These are phyloP conservation scores for Pythium vanterpoolii DNA, from an alignment of 352 stramenopile genomes.

Conservation along the genomic window DNA sequence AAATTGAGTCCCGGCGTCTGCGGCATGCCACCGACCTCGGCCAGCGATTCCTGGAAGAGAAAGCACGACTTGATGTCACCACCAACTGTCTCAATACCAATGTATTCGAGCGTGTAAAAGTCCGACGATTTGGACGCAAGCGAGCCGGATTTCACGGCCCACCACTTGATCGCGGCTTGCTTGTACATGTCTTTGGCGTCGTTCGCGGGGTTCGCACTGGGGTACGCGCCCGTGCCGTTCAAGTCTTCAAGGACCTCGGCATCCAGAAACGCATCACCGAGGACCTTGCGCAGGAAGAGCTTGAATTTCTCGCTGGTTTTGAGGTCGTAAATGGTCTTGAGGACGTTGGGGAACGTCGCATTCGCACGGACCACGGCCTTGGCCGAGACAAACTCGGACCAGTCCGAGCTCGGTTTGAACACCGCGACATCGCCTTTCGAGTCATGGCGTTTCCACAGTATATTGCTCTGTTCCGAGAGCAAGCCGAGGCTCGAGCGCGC, in stretches of 20 bases:
- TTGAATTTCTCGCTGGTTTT: constrained; percentile 85
- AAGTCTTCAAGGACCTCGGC: constrained; percentile 82
- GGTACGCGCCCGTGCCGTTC: constrained; percentile 76
- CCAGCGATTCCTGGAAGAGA: constrained; percentile 82
- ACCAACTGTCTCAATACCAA: constrained; percentile 73
- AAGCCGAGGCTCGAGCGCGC: constrained; percentile 74
- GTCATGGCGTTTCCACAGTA: constrained; percentile 81
- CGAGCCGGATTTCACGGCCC: constrained; percentile 79
- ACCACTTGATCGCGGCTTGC: constrained; percentile 87
- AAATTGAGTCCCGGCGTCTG: constrained; percentile 77
- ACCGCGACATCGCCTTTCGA: constrained; percentile 77
- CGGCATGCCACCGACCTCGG: constrained; percentile 78
- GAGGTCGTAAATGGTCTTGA: constrained; percentile 84
- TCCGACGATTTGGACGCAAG: constrained; percentile 80
- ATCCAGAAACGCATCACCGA: constrained; percentile 81
- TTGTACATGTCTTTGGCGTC: constrained; percentile 83
- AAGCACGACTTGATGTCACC: constrained; percentile 82
- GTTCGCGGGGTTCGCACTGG: constrained; percentile 60
- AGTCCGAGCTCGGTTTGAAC: constrained; percentile 84
- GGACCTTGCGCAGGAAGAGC: constrained; percentile 76
- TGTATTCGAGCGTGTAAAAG: constrained; percentile 87
- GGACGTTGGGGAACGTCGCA: constrained; percentile 71
- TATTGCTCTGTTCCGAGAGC: constrained; percentile 66
- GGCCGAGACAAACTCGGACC: constrained; percentile 82
- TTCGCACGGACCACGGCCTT: constrained; percentile 80